Conservation (phyloP, 257 asterid species). For the Solanum rostratum region DNA sequence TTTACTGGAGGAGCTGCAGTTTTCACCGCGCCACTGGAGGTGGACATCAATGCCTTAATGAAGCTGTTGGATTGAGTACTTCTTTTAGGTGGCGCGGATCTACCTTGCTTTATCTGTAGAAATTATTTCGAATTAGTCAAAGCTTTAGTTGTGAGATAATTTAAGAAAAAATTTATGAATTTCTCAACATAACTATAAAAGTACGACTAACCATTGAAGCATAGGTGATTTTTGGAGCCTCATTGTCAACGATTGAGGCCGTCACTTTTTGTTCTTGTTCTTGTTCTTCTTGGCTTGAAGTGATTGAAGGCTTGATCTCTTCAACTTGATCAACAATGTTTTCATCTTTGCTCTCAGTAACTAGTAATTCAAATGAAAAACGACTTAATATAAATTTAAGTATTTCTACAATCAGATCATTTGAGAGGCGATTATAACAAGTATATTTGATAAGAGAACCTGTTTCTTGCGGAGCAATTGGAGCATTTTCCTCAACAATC, state of each 20-base stretch:
- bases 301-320: background rate
- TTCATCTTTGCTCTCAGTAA: background rate
- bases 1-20: background rate
- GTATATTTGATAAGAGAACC: too few relatives aligned
- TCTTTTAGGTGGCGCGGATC: background rate
- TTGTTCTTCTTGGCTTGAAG: background rate
- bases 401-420: background rate
- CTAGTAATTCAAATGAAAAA: background rate
- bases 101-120: constrained; percentile 31
- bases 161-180: background rate
- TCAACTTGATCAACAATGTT: background rate
- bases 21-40: constrained; percentile 1
- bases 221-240: background rate
- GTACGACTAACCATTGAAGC: constrained; percentile 4
- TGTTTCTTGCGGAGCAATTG: background rate
- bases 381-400: background rate
- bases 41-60: background rate
- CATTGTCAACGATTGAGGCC: background rate
- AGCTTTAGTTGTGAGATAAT: background rate
- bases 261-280: background rate
- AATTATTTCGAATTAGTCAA: background rate
- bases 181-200: background rate
- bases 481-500: background rate
- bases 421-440: background rate
- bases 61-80: background rate